Evolutionary conservation across 2,329 filamentous ascomycete species (phyloP).

Genomic region (Fusarium tuaranense): DNA sequence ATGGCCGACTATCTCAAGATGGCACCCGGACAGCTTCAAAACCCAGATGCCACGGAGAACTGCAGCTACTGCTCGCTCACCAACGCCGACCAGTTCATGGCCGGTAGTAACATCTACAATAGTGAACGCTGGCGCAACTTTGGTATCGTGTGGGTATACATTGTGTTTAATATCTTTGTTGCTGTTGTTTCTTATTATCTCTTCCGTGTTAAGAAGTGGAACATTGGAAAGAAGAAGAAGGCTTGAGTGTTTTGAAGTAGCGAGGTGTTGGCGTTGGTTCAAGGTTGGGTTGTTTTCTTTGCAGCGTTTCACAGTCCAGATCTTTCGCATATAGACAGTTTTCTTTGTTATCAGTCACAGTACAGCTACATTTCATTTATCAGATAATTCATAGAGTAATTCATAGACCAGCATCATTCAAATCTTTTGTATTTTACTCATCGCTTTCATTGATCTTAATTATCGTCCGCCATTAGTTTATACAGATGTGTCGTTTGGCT

Average conservation of each 20-base stretch:
- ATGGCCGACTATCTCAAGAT: slow-evolving; percentile 61
- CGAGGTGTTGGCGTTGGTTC: background rate
- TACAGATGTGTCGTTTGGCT: background rate
- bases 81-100: slow-evolving; percentile 31
- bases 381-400: background rate
- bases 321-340: background rate
- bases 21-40: slow-evolving; percentile 44
- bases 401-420: background rate
- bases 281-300: background rate
- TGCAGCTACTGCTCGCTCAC: slow-evolving; percentile 27
- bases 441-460: background rate
- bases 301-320: background rate
- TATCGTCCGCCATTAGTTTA: background rate
- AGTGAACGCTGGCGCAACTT: slow-evolving; percentile 33
- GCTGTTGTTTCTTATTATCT: slow-evolving; percentile 30
- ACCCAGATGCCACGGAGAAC: slow-evolving; percentile 18
- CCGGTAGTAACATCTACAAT: slow-evolving; percentile 28
- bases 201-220: slow-evolving; percentile 38
- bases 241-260: background rate
- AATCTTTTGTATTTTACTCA: background rate
- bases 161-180: slow-evolving; percentile 31
- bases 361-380: background rate
- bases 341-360: background rate
- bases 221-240: slow-evolving; percentile 32
- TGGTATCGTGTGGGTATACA: slow-evolving; percentile 31